Percentiles rank a stretch among this genome's conserved stretches.
These are phyloP conservation scores for Lipomyces anomalus DNA, from an alignment of 805 yeast species.

Conservation along the genomic window DNA sequence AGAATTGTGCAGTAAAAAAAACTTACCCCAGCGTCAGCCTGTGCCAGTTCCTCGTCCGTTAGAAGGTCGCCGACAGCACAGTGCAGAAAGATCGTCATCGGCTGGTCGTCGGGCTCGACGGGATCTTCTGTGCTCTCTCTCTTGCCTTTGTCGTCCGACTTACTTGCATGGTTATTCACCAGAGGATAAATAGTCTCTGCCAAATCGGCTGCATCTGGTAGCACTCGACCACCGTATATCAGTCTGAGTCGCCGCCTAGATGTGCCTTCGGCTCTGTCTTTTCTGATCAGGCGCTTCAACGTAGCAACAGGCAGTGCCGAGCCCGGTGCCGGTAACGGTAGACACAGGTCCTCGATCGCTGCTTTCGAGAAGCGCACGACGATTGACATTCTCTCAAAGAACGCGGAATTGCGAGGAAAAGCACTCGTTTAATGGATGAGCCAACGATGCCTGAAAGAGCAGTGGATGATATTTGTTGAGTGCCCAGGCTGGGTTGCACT, in stretches of 20 bases:
- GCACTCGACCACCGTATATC: conserved; percentile 63
- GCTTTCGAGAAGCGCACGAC: conserved; percentile 46
- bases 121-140: conserved; percentile 4
- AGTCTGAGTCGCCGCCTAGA: conserved; percentile 52
- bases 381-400: conserved; percentile 16
- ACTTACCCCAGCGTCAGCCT: conserved; percentile 46
- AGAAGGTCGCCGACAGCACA: conserved; percentile 71
- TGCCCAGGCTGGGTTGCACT: too few species aligned
- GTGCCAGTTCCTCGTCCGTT: conserved; percentile 47
- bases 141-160: conserved; percentile 7
- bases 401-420: too few species aligned
- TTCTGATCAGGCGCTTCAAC: conserved; percentile 43
- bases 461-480: too few species aligned
- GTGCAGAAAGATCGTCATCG: conserved; percentile 55
- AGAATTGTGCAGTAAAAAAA: not conserved
- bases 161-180: conserved; percentile 16
- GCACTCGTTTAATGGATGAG: too few species aligned
- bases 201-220: conserved; percentile 53
- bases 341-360: conserved; percentile 37
- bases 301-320: conserved; percentile 36
- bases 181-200: conserved; percentile 43
- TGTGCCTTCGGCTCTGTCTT: conserved; percentile 31
- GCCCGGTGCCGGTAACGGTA: conserved; percentile 34
- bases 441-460: too few species aligned
- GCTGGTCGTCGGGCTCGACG: conserved; percentile 21